Percentiles rank a stretch among this genome's conserved stretches.
phyloP scores from a whole-genome alignment of 805 yeast genomes.

The Candida stauntonica region DNA sequence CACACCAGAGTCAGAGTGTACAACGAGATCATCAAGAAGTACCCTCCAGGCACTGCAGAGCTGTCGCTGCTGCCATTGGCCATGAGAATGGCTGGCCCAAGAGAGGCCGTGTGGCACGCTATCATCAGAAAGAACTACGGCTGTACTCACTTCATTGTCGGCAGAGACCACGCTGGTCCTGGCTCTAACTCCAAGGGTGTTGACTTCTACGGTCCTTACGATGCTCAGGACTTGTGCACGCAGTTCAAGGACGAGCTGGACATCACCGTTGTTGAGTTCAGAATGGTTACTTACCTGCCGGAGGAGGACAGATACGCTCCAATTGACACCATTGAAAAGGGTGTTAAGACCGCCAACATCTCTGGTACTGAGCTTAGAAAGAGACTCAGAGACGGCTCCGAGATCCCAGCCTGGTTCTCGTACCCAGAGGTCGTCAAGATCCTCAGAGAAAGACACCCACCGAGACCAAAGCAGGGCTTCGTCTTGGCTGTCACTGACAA shows the following conservation, averaged over 20 bases:
- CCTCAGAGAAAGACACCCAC: constrained; percentile 88
- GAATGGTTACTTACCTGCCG: constrained; percentile 95
- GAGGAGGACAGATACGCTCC: constrained; percentile 95
- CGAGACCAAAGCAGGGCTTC: constrained; percentile 86
- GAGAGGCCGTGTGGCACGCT: constrained; percentile 98
- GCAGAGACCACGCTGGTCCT: constrained; percentile 98
- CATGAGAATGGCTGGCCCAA: constrained; percentile 99
- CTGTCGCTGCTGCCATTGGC: constrained; percentile 88
- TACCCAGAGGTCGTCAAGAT: constrained; percentile 94
- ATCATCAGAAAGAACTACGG: constrained; percentile 95
- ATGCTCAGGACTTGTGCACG: constrained; percentile 87
- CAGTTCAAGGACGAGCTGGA: constrained; percentile 71
- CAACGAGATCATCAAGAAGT: constrained; percentile 85
- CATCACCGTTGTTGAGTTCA: constrained; percentile 90
- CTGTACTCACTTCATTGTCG: constrained; percentile 95
- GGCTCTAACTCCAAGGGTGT: constrained; percentile 84
- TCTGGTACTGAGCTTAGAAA: constrained; percentile 94
- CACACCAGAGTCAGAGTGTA: constrained; percentile 96
- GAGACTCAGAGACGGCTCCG: constrained; percentile 78
- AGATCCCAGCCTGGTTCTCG: constrained; percentile 95
- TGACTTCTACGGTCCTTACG: constrained; percentile 95
- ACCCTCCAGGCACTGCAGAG: constrained; percentile 91
- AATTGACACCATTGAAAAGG: constrained; percentile 80
- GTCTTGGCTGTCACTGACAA: constrained; percentile 65
- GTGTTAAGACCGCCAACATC: constrained; percentile 79